Percentiles rank a stretch among this genome's conserved stretches.
Evolutionary conservation across 1,284 basidiomycete genomes (phyloP).

Genomic region (Cutaneotrichosporon cutaneum): DNA sequence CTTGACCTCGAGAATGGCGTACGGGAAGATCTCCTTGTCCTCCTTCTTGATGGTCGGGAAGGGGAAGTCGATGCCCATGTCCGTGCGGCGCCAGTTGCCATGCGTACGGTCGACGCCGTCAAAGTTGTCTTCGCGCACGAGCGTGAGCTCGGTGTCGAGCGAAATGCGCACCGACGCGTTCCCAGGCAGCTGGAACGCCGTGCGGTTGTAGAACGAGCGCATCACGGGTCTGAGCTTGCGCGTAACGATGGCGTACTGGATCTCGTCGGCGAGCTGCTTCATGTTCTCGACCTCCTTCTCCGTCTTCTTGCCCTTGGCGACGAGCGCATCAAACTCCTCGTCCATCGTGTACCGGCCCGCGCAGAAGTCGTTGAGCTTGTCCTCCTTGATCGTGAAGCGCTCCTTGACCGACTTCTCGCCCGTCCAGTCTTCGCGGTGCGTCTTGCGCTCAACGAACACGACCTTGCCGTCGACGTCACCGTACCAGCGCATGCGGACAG

Average conservation of each 20-base stretch:
- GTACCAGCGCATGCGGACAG: constrained; percentile 95
- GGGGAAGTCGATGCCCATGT: constrained; percentile 89
- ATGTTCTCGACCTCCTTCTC: constrained; percentile 91
- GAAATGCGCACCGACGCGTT: constrained; percentile 98
- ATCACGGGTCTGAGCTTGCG: constrained; percentile 86
- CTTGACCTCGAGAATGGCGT: constrained; percentile 92
- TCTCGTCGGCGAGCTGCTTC: constrained; percentile 94
- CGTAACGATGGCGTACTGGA: constrained; percentile 88
- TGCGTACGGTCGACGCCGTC: constrained; percentile 74
- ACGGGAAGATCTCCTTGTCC: constrained; percentile 93
- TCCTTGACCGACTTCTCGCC: constrained; percentile 99
- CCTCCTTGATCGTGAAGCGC: constrained; percentile 94
- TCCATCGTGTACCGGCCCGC: constrained; percentile 90
- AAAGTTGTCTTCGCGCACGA: constrained; percentile 97
- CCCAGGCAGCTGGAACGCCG: constrained; percentile 96
- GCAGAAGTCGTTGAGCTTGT: constrained; percentile 89
- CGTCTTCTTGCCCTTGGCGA: constrained; percentile 89
- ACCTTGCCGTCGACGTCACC: constrained; percentile 81
- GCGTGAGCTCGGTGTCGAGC: constrained; percentile 91
- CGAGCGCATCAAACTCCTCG: constrained; percentile 84
- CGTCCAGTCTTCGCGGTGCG: constrained; percentile 98
- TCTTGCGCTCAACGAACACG: constrained; percentile 97
- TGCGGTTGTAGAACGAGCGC: constrained; percentile 99
- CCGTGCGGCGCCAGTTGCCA: constrained; percentile 90
- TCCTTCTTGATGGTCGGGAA: constrained; percentile 74